Percentiles rank a stretch among this genome's conserved stretches.
Evolutionary conservation across 2,329 filamentous ascomycete genomes (phyloP).

Genomic region (Neocucurbitaria cava): DNA sequence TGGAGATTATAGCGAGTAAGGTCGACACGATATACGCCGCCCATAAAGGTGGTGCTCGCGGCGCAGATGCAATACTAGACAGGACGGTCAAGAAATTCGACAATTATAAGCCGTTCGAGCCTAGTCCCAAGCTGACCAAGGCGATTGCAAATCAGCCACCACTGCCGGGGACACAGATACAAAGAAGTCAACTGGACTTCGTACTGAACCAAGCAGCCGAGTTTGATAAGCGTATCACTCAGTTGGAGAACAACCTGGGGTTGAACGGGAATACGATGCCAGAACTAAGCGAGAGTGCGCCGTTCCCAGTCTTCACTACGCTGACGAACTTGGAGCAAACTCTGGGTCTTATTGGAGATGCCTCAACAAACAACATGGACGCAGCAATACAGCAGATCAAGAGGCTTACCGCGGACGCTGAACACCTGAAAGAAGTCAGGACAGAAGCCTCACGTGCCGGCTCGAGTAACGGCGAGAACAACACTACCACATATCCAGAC

Average conservation of each 20-base stretch:
- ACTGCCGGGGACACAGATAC: slow-evolving; percentile 42
- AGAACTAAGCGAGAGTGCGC: slow-evolving; percentile 59
- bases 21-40: slow-evolving; percentile 68
- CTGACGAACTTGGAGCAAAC: slow-evolving; percentile 83
- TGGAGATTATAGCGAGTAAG: slow-evolving; percentile 70
- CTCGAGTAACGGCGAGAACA: slow-evolving; percentile 14
- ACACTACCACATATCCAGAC: slow-evolving; percentile 61
- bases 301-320: slow-evolving; percentile 77
- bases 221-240: slow-evolving; percentile 81
- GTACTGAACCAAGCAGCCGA: slow-evolving; percentile 81
- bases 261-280: slow-evolving; percentile 73
- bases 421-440: slow-evolving; percentile 68
- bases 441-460: slow-evolving; percentile 30
- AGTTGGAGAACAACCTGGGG: slow-evolving; percentile 82
- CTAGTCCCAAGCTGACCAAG: slow-evolving; percentile 31
- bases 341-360: slow-evolving; percentile 75
- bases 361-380: slow-evolving; percentile 76
- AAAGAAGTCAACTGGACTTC: slow-evolving; percentile 55
- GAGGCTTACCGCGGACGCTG: slow-evolving; percentile 74
- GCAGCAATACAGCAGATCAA: slow-evolving; percentile 73
- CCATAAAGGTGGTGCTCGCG: slow-evolving; percentile 43
- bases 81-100: slow-evolving; percentile 46
- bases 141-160: slow-evolving; percentile 42
- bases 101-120: slow-evolving; percentile 38
- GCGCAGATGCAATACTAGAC: slow-evolving; percentile 46